Evolutionary conservation across 768 basidiomycete genomes (phyloP).

Genomic region (Boletus edulis): DNA sequence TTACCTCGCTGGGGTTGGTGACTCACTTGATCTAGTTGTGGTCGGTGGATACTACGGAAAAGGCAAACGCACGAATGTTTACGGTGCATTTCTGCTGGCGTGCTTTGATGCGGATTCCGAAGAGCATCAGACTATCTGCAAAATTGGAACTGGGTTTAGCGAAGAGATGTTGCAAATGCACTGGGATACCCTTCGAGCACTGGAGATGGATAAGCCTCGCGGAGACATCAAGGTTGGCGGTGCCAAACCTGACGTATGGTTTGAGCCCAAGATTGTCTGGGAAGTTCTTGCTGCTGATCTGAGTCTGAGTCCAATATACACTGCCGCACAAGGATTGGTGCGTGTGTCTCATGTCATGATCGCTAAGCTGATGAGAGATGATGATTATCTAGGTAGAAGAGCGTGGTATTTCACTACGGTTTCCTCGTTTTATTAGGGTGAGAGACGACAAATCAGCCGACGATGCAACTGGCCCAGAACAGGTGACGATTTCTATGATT

Average conservation of each 20-base stretch:
- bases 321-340: slow-evolving; percentile 90
- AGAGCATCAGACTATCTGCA: slow-evolving; percentile 96
- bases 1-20: slow-evolving; percentile 93
- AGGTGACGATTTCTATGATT: slow-evolving; percentile 47
- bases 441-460: slow-evolving; percentile 93
- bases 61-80: slow-evolving; percentile 96
- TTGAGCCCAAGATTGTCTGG: slow-evolving; percentile 97
- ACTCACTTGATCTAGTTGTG: slow-evolving; percentile 97
- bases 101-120: slow-evolving; percentile 95
- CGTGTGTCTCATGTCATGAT: slow-evolving; percentile 24
- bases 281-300: slow-evolving; percentile 97
- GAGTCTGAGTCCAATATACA: slow-evolving; percentile 94
- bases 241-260: slow-evolving; percentile 97
- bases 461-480: slow-evolving; percentile 90
- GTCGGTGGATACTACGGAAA: slow-evolving; percentile 97
- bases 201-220: slow-evolving; percentile 66
- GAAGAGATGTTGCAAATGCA: slow-evolving; percentile 85
- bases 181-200: slow-evolving; percentile 75
- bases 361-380: not conserved
- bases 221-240: slow-evolving; percentile 88
- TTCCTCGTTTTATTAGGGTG: slow-evolving; percentile 90
- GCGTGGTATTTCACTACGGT: slow-evolving; percentile 91
- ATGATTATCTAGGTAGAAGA: slow-evolving; percentile 61
- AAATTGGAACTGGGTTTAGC: slow-evolving; percentile 97
- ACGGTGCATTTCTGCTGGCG: slow-evolving; percentile 96